Conservation (phyloP, 352 stramenopile species). For the Globisporangium echinulatum region DNA sequence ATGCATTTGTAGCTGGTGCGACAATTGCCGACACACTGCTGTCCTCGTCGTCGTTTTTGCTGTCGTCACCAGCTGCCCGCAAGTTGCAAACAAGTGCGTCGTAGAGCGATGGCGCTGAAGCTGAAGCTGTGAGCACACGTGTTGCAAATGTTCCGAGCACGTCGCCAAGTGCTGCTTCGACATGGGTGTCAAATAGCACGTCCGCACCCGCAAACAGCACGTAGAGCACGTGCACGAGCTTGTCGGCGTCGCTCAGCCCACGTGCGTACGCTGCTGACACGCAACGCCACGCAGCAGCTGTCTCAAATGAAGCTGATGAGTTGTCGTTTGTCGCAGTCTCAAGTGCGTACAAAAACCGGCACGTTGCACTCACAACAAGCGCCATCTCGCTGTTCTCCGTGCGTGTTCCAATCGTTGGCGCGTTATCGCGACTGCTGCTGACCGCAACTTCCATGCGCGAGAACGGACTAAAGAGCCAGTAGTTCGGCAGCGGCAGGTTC, state of each 20-base stretch:
- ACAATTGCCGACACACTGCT: conserved; percentile 3
- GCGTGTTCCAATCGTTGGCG: conserved; percentile 16
- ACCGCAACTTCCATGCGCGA: conserved; percentile 57
- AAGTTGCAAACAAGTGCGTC: conserved; percentile 45
- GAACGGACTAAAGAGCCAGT: conserved; percentile 68
- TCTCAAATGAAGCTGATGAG: neutral
- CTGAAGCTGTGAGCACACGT: conserved; percentile 16
- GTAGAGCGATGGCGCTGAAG: conserved; percentile 26
- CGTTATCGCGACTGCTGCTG: conserved; percentile 1
- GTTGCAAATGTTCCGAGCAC: conserved; percentile 41
- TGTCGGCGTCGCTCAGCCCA: conserved; percentile 44
- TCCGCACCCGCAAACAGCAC: conserved; percentile 69
- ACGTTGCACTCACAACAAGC: conserved; percentile 61
- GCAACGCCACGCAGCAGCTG: neutral
- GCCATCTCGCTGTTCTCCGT: conserved; percentile 66
- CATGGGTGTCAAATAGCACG: conserved; percentile 62
- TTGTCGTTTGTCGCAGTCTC: conserved; percentile 16
- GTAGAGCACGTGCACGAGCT: conserved; percentile 68
- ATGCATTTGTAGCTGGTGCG: conserved; percentile 7
- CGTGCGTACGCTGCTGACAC: conserved; percentile 1
- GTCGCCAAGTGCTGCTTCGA: conserved; percentile 42
- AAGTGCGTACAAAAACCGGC: conserved; percentile 55
- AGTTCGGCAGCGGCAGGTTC: conserved; percentile 55
- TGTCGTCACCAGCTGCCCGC: conserved; percentile 25
- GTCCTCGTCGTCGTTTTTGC: conserved; percentile 8